A percentile compares a stretch with the other conserved stretches of the same genome.
phyloP scores from a whole-genome alignment of 768 basidiomycete genomes.

The Lentinula boryana region DNA sequence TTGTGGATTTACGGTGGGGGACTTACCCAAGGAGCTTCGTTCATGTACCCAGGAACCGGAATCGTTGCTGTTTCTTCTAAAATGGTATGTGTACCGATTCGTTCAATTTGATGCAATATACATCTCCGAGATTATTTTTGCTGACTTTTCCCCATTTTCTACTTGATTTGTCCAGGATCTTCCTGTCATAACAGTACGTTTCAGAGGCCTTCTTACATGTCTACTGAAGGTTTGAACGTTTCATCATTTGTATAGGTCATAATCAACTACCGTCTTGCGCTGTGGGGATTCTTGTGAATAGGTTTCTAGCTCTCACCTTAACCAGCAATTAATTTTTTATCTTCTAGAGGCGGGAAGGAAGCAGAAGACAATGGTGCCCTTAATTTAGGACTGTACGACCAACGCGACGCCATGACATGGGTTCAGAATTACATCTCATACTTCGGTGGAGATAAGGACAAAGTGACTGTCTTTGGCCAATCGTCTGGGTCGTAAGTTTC shows the following conservation, averaged over 20 bases:
- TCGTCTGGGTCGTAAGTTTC: background rate
- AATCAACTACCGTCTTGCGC: slow-evolving; percentile 32
- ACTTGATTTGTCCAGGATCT: background rate
- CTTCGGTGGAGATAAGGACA: slow-evolving; percentile 34
- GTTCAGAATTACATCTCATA: slow-evolving; percentile 36
- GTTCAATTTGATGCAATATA: background rate
- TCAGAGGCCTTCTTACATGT: background rate
- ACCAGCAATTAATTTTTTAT: background rate
- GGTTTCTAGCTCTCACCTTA: background rate
- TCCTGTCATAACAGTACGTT: background rate
- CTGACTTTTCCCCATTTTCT: background rate
- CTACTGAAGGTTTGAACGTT: background rate
- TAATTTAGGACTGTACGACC: slow-evolving; percentile 21
- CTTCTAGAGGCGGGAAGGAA: slow-evolving; percentile 7
- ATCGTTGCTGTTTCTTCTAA: background rate
- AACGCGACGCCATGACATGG: slow-evolving; percentile 21
- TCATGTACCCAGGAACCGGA: background rate
- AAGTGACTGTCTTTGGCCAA: slow-evolving; percentile 13
- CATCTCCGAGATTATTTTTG: background rate
- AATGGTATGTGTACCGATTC: background rate
- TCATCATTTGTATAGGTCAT: slow-evolving; percentile 25
- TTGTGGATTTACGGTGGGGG: background rate
- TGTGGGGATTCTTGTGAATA: slow-evolving; percentile 29
- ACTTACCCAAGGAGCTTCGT: slow-evolving; percentile 6
- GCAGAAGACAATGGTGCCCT: slow-evolving; percentile 14